Evolutionary conservation across 164 flowering plant genomes (phyloP), one percentile per base, ranked within the genome.

Genomic region (Aristolochia fimbriata): DNA sequence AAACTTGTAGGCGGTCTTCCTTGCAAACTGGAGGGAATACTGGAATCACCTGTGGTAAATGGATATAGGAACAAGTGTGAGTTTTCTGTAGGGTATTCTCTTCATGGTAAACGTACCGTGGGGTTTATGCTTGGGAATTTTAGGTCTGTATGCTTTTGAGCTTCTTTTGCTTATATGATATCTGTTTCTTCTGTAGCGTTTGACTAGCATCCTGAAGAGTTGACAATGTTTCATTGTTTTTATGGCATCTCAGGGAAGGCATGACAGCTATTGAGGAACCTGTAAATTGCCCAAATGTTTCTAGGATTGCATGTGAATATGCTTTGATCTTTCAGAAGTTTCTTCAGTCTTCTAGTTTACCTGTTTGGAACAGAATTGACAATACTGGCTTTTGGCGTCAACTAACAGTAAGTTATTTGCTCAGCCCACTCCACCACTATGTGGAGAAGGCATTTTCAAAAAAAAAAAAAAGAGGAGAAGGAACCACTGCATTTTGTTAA

Each of bases 51-150:
- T 15, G 63, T 88, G 63, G 67, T 78, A 25, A 76, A 85, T 77
- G 99, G 96, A 62, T 93, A 93, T 57, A 87, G 95, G 23, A 93
- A 93, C 78, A 93, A 93, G 78, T 93, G 97, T 62, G 97, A 93
- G 67, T 93, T 93, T 73, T 87, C 99, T 13, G 78, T 83, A 70
- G 99, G 97, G 57, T 78, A 74, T 70, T 90, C 97, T 63, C 62
- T 75, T 19, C 77, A 80, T 47, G 93, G 91, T 15, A 90, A 82
- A 62, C 77, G 71, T 33, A 93, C 92, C 50, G 96, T 83, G 54
- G 99, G 99, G 4, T 93, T 90, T 72, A 74, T 80, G 90, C 82
- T 93, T 51, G 99, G 99, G 57, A 93, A 90, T 76, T 93, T 90
- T 69, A 86, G 99, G 99, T 93, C 62, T 15, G 67, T 59, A 6